Base-by-base conservation (phyloP, 345 rosid species). In the Bretschneidera sinensis region DNA sequence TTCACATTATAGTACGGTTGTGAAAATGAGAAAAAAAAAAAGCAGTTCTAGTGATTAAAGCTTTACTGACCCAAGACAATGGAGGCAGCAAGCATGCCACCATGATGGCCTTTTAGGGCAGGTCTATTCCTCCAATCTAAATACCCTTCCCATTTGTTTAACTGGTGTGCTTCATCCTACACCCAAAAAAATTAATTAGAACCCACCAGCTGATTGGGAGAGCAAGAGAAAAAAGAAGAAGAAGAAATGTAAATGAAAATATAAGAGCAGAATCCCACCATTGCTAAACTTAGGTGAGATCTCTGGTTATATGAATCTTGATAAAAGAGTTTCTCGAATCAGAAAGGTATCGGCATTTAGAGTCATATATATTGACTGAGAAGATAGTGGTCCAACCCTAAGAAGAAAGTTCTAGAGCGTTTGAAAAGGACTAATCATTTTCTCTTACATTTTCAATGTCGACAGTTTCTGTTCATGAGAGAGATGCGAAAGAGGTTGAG, bases 41-140 rank as follows among this genome's bases (percentile, higher is more conserved):
- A n/a, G n/a, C 22, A 21, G 9, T 51, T 56, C 24, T 5, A 18
- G 28, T 14, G 17, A 59, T 59, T 17, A 17, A 50, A 45, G 48
- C 20, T 21, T 10, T 65, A 68, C 84, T 62, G 16, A 88, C 92
- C 86, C 72, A 90, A 72, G 70, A 85, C 84, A 53, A 87, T 87
- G 57, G 86, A 83, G 54, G 95, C 90, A 23, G 92, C 92, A 54
- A 73, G 82, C 83, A 79, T 83, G 80, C 97, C 92, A 9, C 97
- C 97, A 48, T 89, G 92, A 55, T 66, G 77, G 55, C 83, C 83
- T 69, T 74, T 78, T 35, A 69, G 43, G 35, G 89, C 90, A 11
- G 90, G 86, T 61, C 72, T 80, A 55, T 80, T 79, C 74, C 80
- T 73, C 92, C 97, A 89, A 61, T 89, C 84, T 54, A 77, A 66